Evolutionary conservation across 176 grass and related monocot species (phyloP).

Genomic region (Calamus simplicifolius): DNA sequence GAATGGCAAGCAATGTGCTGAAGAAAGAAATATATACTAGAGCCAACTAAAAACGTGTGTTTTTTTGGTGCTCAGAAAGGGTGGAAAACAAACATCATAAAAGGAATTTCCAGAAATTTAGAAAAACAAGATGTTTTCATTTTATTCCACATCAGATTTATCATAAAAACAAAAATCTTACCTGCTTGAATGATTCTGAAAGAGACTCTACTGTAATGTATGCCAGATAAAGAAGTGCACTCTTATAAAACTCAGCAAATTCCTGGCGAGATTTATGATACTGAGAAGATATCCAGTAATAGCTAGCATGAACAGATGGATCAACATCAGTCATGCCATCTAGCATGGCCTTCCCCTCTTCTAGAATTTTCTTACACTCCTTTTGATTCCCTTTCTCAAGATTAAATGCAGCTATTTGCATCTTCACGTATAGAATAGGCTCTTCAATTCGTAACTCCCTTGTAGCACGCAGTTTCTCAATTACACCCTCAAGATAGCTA

Average conservation of each 20-base stretch:
- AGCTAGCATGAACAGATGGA: constrained; percentile 68
- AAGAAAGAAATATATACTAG: no score
- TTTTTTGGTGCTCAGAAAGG: not conserved
- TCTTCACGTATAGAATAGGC: constrained; percentile 71
- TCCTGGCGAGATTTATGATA: constrained; percentile 74
- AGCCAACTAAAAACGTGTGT: no score
- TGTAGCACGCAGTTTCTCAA: constrained; percentile 58
- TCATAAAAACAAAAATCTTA: constrained; percentile 15
- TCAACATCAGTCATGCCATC: constrained; percentile 90
- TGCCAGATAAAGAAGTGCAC: constrained; percentile 83
- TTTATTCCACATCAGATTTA: not conserved
- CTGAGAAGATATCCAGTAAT: constrained; percentile 86
- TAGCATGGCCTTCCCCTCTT: constrained; percentile 67
- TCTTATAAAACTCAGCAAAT: constrained; percentile 87
- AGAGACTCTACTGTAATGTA: constrained; percentile 82
- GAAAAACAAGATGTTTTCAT: not conserved
- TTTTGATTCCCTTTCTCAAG: constrained; percentile 68
- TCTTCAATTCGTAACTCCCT: constrained; percentile 56
- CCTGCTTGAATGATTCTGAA: constrained; percentile 75
- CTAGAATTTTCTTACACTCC: constrained; percentile 80
- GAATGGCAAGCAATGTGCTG: no score
- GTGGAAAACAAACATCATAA: not conserved
- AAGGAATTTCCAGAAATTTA: not conserved
- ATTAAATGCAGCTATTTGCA: constrained; percentile 80
- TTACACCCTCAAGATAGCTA: constrained; percentile 62